These are phyloP conservation scores for Didymella lethalis DNA, from an alignment of 2,329 filamentous ascomycete species.

Conservation along the genomic window DNA sequence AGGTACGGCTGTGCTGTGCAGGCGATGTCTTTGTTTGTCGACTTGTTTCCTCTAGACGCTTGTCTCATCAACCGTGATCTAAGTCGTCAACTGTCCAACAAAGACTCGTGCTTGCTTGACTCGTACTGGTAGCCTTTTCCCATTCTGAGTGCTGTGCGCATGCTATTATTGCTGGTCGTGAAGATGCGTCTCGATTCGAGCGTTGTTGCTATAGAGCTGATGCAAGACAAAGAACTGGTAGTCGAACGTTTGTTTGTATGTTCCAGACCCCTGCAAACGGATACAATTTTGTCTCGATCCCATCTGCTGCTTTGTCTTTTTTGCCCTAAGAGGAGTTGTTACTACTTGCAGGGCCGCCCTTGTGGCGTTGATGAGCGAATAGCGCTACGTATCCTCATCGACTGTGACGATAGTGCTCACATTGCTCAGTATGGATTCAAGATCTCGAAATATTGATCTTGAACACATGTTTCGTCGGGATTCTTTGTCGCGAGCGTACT, in stretches of 20 bases:
- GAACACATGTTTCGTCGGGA: not conserved
- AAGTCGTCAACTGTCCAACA: not conserved
- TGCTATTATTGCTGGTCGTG: conserved; percentile 7
- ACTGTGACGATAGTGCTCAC: not conserved
- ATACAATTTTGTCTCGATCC: not conserved
- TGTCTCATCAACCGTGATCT: not conserved
- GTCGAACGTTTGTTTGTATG: conserved; percentile 3
- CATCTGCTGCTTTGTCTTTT: not conserved
- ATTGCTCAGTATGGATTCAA: not conserved
- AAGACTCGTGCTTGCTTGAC: not conserved
- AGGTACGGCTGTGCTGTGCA: not conserved
- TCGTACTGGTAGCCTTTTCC: not conserved
- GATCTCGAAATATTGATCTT: not conserved
- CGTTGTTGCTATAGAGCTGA: not conserved
- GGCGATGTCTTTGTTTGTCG: not conserved
- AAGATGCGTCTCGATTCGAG: not conserved
- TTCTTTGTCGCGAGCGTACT: not conserved
- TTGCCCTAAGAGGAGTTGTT: not conserved
- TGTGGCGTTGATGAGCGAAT: not conserved
- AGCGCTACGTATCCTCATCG: not conserved
- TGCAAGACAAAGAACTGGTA: not conserved
- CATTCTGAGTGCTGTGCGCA: not conserved
- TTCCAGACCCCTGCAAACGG: not conserved
- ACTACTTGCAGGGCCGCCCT: conserved; percentile 4
- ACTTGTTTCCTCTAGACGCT: not conserved